Evolutionary conservation across 768 basidiomycete genomes (phyloP).

Genomic region (Agrocybe pediades): DNA sequence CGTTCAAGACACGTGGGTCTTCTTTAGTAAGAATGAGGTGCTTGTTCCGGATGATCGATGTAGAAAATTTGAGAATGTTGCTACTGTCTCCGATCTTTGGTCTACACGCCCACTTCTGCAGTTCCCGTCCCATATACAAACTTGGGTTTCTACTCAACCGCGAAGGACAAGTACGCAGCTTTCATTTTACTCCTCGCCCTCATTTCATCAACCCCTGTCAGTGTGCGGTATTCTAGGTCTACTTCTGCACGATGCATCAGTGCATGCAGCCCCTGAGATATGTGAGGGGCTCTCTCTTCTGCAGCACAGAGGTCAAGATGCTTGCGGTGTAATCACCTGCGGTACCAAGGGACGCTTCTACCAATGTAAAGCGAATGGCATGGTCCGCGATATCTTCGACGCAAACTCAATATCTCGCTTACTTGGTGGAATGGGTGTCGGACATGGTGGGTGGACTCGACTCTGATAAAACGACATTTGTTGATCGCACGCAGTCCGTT

Average conservation of each 20-base stretch:
- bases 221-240: conserved; percentile 96
- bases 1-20: not conserved
- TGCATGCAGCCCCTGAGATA: conserved; percentile 85
- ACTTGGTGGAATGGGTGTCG: conserved; percentile 95
- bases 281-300: conserved; percentile 93
- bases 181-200: not conserved
- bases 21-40: conserved; percentile 8
- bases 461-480: too few species aligned
- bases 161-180: conserved; percentile 16
- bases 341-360: conserved; percentile 93
- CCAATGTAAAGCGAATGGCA: conserved; percentile 98
- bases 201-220: conserved; percentile 16
- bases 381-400: conserved; percentile 98
- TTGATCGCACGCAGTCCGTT: conserved; percentile 65
- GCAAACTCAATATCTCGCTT: conserved; percentile 71
- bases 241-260: conserved; percentile 73
- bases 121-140: conserved; percentile 4
- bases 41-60: conserved; percentile 26
- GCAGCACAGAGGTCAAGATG: conserved; percentile 98
- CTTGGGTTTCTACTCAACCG: conserved; percentile 2
- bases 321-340: conserved; percentile 96
- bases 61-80: conserved; percentile 24
- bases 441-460: conserved; percentile 67
- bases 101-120: not conserved
- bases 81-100: conserved; percentile 1